These are phyloP conservation scores for Cucurbita ficifolia DNA, from an alignment of 306 rosid species.

Conservation along the genomic window DNA sequence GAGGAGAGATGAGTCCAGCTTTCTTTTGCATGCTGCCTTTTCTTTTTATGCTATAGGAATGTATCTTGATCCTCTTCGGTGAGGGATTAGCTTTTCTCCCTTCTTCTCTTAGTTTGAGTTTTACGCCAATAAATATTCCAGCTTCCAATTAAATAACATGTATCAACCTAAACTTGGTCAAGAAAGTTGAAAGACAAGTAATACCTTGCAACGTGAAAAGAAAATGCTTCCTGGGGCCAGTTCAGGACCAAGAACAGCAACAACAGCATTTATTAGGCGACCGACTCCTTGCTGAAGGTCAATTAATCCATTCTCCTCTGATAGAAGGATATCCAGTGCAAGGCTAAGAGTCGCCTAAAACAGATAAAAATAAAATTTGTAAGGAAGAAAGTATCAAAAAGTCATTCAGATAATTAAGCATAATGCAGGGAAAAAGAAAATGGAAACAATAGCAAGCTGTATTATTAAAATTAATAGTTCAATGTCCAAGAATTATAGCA, in stretches of 20 bases:
- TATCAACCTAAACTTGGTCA: neutral
- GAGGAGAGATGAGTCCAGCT: neutral
- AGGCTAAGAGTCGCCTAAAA: slow-evolving; percentile 78
- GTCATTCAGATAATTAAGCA: neutral
- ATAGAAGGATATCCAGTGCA: slow-evolving; percentile 87
- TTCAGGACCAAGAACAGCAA: slow-evolving; percentile 95
- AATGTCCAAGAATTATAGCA: neutral
- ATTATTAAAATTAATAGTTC: neutral
- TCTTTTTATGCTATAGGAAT: neutral
- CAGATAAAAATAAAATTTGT: neutral
- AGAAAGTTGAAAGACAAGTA: neutral
- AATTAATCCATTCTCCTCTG: slow-evolving; percentile 83
- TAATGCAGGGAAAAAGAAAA: neutral
- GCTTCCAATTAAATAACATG: neutral
- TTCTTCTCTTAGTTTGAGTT: neutral
- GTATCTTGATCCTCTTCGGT: neutral
- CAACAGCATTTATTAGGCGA: slow-evolving; percentile 85
- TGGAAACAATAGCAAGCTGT: neutral
- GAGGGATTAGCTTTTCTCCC: neutral
- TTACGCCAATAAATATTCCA: neutral
- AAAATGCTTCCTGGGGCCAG: slow-evolving; percentile 96
- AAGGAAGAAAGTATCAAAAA: neutral
- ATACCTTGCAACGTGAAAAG: slow-evolving; percentile 94
- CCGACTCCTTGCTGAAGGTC: slow-evolving; percentile 95
- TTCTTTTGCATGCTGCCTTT: neutral